Conservation (phyloP, 208 protist species). For the Trichomonas vaginalis region DNA sequence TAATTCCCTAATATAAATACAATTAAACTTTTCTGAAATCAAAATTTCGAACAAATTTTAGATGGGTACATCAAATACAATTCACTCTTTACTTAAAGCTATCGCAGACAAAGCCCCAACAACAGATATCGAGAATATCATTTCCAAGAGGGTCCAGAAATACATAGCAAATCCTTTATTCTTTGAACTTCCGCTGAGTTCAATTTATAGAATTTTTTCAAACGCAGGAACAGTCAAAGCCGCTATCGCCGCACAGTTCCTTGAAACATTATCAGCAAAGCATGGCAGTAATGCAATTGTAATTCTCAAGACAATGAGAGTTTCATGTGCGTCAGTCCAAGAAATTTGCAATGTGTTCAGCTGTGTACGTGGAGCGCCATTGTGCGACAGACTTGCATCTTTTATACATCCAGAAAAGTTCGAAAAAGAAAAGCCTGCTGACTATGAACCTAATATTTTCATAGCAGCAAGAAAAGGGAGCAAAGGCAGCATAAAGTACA, state of each 20-base stretch:
- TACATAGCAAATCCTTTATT: background rate
- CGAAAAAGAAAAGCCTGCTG: background rate
- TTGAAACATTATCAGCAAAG: background rate
- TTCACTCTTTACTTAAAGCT: background rate
- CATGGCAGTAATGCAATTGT: background rate
- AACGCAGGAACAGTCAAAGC: background rate
- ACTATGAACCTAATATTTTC: background rate
- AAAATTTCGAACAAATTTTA: background rate
- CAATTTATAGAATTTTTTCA: background rate
- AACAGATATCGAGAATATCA: background rate
- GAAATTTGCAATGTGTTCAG: background rate
- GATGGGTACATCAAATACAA: background rate
- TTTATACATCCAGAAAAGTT: background rate
- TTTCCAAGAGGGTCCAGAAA: background rate
- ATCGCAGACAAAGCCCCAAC: background rate
- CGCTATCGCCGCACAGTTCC: background rate
- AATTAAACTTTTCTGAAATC: too few species aligned
- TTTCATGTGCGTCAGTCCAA: background rate
- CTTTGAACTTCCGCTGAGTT: background rate
- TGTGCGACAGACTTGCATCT: background rate
- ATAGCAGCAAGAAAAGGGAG: background rate
- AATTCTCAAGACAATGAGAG: background rate
- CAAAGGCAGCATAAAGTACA: background rate
- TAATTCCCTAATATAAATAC: too few species aligned
- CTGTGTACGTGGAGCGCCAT: background rate